These are phyloP conservation scores for Microcyclospora pomicola DNA, from an alignment of 2,329 filamentous ascomycete species.

Conservation along the genomic window DNA sequence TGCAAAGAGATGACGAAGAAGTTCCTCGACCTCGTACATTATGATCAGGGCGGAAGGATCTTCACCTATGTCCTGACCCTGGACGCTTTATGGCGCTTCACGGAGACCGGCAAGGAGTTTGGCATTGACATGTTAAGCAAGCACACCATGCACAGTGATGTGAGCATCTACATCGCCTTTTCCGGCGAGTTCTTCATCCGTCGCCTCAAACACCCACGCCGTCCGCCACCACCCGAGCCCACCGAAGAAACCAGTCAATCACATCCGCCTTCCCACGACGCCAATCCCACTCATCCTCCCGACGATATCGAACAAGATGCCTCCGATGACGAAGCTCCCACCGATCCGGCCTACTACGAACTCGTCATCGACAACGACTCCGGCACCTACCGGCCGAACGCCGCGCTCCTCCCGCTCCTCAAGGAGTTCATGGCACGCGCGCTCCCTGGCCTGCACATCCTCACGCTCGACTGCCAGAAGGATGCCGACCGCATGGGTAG, in stretches of 20 bases:
- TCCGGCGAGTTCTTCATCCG: conserved; percentile 89
- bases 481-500: conserved; percentile 59
- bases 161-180: conserved; percentile 79
- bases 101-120: conserved; percentile 90
- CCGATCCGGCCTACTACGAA: conserved; percentile 54
- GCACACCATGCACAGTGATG: conserved; percentile 93
- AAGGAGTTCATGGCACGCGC: conserved; percentile 56
- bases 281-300: conserved; percentile 38
- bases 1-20: conserved; percentile 58
- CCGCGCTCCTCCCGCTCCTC: conserved; percentile 57
- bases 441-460: conserved; percentile 62
- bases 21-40: conserved; percentile 76
- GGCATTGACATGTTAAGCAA: conserved; percentile 87
- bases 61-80: conserved; percentile 89
- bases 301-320: conserved; percentile 35
- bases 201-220: conserved; percentile 42
- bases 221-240: conserved; percentile 28
- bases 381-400: conserved; percentile 83
- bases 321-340: conserved; percentile 30
- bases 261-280: conserved; percentile 26
- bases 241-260: conserved; percentile 30
- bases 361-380: conserved; percentile 91
- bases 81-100: conserved; percentile 77
- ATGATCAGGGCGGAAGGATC: conserved; percentile 69
- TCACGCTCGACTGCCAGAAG: conserved; percentile 56